These are phyloP conservation scores for Polytrichum formosum DNA, from an alignment of 225 moss, liverwort and hornwort species.

Conservation along the genomic window DNA sequence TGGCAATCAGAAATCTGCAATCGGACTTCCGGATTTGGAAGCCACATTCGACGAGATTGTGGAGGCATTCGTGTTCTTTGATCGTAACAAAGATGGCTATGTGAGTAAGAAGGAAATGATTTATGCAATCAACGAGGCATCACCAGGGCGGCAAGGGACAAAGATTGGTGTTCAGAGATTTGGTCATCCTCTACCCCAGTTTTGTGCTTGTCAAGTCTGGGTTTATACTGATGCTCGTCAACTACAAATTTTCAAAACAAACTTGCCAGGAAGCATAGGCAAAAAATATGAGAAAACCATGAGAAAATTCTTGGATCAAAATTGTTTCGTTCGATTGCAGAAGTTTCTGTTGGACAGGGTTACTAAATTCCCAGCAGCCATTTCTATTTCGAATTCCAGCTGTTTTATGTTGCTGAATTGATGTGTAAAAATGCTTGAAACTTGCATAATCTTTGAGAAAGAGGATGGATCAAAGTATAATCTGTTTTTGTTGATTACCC, in stretches of 20 bases:
- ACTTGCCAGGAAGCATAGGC: no score
- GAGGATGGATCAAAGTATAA: neutral
- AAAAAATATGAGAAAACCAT: no score
- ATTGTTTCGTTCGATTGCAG: no score
- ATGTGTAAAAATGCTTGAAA: no score
- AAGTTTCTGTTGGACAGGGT: no score
- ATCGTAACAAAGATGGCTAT: constrained; percentile 82
- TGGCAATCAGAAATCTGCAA: constrained; percentile 49
- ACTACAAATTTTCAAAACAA: no score
- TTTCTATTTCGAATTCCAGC: neutral
- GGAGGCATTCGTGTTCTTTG: constrained; percentile 83
- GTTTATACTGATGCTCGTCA: no score
- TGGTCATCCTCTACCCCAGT: constrained; percentile 36
- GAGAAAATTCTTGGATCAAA: no score
- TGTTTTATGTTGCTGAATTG: neutral
- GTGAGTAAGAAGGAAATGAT: constrained; percentile 89
- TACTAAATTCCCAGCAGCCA: no score
- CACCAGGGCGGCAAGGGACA: constrained; percentile 67
- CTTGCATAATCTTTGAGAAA: no score
- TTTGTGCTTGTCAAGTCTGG: neutral
- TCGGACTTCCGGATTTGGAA: constrained; percentile 82
- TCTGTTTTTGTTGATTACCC: neutral
- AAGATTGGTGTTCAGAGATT: constrained; percentile 77
- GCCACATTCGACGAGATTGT: constrained; percentile 89
- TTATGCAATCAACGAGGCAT: constrained; percentile 62